Evolutionary conservation across 192 early-diverging fungal genomes (phyloP).

Genomic region (Entomortierella lignicola): DNA sequence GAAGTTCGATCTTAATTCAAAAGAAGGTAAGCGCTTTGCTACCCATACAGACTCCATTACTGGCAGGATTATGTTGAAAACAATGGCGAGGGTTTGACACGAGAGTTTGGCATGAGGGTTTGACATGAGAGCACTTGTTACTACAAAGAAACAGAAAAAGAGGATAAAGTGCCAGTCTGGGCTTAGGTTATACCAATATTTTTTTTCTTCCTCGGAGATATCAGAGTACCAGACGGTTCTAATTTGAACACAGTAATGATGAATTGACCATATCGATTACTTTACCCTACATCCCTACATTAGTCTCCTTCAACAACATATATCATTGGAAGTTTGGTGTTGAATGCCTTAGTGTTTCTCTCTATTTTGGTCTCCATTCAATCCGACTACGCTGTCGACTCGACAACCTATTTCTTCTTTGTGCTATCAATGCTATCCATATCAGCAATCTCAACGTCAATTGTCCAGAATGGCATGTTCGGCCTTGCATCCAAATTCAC

Average conservation of each 20-base stretch:
- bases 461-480: constrained; percentile 76
- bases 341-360: constrained; percentile 66
- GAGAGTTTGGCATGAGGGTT: no score
- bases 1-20: constrained; percentile 63
- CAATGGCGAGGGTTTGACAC: no score
- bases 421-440: constrained; percentile 65
- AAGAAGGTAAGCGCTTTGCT: constrained; percentile 50
- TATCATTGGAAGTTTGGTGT: constrained; percentile 60
- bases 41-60: no score
- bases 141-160: no score
- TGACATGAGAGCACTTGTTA: neutral
- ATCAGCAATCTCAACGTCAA: constrained; percentile 69
- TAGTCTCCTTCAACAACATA: constrained; percentile 46
- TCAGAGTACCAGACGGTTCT: neutral
- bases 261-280: neutral
- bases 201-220: constrained; percentile 1
- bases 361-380: constrained; percentile 62
- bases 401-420: constrained; percentile 73
- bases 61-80: no score
- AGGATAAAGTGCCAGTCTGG: no score
- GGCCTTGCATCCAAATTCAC: constrained; percentile 78
- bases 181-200: neutral
- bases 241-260: neutral
- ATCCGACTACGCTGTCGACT: constrained; percentile 55
- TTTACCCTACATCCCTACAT: neutral